Percentiles rank a stretch among this genome's conserved stretches.
These are phyloP conservation scores for Fraxinus floribunda DNA, from an alignment of 305 asterid genomes.

Conservation along the genomic window DNA sequence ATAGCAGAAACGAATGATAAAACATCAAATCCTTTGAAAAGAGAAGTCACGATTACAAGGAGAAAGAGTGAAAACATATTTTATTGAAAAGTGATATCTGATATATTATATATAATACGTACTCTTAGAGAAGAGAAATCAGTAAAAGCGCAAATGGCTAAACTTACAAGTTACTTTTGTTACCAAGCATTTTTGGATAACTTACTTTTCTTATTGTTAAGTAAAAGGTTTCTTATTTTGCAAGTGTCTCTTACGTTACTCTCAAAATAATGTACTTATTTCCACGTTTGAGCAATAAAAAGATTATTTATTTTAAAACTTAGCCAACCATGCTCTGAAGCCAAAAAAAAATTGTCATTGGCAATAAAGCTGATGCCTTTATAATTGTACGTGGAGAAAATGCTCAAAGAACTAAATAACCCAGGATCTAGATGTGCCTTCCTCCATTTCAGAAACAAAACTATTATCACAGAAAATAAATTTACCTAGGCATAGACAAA, in stretches of 20 bases:
- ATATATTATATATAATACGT: neutral
- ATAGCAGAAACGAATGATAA: neutral
- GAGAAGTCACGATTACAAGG: neutral
- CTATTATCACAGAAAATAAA: neutral
- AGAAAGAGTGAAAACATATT: neutral
- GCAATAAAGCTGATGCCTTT: neutral
- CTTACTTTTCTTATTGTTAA: neutral
- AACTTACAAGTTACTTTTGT: neutral
- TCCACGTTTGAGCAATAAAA: neutral
- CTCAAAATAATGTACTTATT: neutral
- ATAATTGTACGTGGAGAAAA: neutral
- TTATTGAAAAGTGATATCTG: neutral
- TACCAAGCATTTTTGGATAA: neutral
- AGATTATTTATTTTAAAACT: neutral
- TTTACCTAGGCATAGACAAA: neutral
- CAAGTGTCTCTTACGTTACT: neutral
- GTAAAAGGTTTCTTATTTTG: neutral
- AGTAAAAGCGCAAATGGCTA: neutral
- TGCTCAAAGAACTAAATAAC: neutral
- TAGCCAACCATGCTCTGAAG: neutral
- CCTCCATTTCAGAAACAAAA: neutral
- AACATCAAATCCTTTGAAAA: neutral
- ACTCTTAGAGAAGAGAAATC: neutral
- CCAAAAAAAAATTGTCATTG: neutral
- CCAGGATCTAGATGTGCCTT: neutral